A percentile compares a stretch with the other conserved stretches of the same genome.
Evolutionary conservation across 108 stramenopile species (phyloP).

Genomic region (Cyclostephanos tholiformis): DNA sequence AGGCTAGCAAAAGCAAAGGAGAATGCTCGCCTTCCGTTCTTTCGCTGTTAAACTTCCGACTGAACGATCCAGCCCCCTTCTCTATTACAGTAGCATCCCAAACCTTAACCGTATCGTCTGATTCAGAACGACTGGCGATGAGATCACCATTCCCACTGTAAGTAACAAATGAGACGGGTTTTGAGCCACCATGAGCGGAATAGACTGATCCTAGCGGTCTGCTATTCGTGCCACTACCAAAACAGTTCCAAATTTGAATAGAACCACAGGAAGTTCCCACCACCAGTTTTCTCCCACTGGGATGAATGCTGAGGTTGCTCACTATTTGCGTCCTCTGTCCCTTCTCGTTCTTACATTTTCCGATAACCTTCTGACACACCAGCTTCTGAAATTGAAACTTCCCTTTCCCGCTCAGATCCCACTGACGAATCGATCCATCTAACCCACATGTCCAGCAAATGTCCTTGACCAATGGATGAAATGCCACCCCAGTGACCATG

Average conservation of each 20-base stretch:
- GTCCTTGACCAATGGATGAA: conserved; percentile 86
- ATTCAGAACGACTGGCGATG: conserved; percentile 62
- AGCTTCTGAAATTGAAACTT: conserved; percentile 82
- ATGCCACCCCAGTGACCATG: conserved; percentile 77
- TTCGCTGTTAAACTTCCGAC: conserved; percentile 34
- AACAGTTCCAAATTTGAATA: conserved; percentile 81
- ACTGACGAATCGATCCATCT: conserved; percentile 84
- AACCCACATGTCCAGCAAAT: conserved; percentile 73
- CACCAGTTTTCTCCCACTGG: conserved; percentile 67
- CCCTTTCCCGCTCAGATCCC: conserved; percentile 82
- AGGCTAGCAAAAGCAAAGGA: conserved; percentile 43
- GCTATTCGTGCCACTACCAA: conserved; percentile 39
- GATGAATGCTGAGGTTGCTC: conserved; percentile 57
- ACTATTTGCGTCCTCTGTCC: conserved; percentile 66
- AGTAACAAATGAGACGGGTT: conserved; percentile 50
- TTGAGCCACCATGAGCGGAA: conserved; percentile 55
- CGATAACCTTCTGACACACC: conserved; percentile 69
- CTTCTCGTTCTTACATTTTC: conserved; percentile 58
- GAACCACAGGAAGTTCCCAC: conserved; percentile 83
- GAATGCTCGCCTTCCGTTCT: conserved; percentile 26
- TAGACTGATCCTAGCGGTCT: conserved; percentile 62
- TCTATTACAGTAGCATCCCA: conserved; percentile 61
- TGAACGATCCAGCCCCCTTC: conserved; percentile 25
- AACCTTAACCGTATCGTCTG: conserved; percentile 59
- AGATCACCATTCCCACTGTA: conserved; percentile 55